Base-by-base conservation (phyloP, 1,284 basidiomycete species). In the Anthracocystis panici-leucophaei region DNA sequence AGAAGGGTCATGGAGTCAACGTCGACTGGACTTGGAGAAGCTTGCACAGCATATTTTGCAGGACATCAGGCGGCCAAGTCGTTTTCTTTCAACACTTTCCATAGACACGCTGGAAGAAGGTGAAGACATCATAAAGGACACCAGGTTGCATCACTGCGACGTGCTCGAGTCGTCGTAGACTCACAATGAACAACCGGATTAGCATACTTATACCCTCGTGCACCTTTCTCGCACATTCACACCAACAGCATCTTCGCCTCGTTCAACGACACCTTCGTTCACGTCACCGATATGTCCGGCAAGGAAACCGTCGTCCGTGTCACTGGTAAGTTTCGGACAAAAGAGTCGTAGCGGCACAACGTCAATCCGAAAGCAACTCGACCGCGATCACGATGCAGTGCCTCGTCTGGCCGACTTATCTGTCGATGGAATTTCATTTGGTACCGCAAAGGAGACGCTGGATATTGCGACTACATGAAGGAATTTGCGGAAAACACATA, bases 181-280 rank as follows among this genome's bases (percentile, higher is more conserved):
- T 3, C 21, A 45, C 18, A 5, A 20, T 0, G 31, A 41, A 31
- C 14, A 48, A 29, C 2, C 48, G 21, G 44, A 65, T 57, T 45
- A 49, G 50, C 44, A 60, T 54, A 62, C 69, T 71, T 40, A 66
- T 57, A 58, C 48, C 20, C 1, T 60, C n/a, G 16, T 29, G 25
- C 41, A 20, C 33, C 16, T 35, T 25, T 56, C 46, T 51, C 16
- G 20, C 40, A 48, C 20, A 8, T 25, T 21, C 18, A 4, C 35
- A 29, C 31, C 64, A 55, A 64, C 78, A 80, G 80, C 82, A 81
- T 82, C 76, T 83, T 83, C 77, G 84, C 83, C 74, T 85, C 82
- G 51, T 99, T 99, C 91, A 99, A 99, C 89, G 96, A 99, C 87
- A 99, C 97, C 79, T 99, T 99, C 88, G 96, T 99, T 81, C 97